These are phyloP conservation scores for Fusarium sp. DNA, from an alignment of 2,329 filamentous ascomycete species.

Conservation along the genomic window DNA sequence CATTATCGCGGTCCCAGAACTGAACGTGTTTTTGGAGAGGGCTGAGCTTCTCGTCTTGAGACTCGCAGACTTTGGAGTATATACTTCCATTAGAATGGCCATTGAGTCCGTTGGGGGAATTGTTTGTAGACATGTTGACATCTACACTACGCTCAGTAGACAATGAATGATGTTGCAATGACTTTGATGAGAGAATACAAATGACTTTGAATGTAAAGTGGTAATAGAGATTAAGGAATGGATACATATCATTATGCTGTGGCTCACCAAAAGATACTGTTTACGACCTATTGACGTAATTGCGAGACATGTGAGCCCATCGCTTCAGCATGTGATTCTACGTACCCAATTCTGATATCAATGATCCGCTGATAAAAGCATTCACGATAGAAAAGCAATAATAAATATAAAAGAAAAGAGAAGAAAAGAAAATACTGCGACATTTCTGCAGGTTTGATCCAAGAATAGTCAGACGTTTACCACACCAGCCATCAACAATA, in stretches of 20 bases:
- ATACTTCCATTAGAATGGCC: neutral
- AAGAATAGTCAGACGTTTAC: no score
- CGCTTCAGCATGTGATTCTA: constrained; percentile 21
- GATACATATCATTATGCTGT: neutral
- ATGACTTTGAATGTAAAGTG: neutral
- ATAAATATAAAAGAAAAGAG: neutral
- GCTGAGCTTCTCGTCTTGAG: neutral
- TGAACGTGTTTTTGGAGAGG: constrained; percentile 56
- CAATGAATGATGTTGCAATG: neutral
- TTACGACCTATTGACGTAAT: constrained; percentile 37
- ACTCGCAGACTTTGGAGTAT: no score
- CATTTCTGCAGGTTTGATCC: no score
- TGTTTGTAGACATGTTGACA: constrained; percentile 1
- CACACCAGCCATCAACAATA: no score
- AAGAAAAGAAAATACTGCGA: no score
- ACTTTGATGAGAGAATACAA: neutral
- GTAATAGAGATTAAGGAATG: no score
- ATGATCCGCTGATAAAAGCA: constrained; percentile 3
- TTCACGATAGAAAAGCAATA: neutral
- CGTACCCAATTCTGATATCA: neutral
- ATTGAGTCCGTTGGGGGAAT: neutral
- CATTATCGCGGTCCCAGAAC: constrained; percentile 59
- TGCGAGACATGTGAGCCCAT: neutral
- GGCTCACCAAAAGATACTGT: constrained; percentile 3
- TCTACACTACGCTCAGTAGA: no score